Evolutionary conservation across 2,329 filamentous ascomycete genomes (phyloP), one percentile per base, ranked within the genome.

Genomic region (Karstenula rhodostoma): DNA sequence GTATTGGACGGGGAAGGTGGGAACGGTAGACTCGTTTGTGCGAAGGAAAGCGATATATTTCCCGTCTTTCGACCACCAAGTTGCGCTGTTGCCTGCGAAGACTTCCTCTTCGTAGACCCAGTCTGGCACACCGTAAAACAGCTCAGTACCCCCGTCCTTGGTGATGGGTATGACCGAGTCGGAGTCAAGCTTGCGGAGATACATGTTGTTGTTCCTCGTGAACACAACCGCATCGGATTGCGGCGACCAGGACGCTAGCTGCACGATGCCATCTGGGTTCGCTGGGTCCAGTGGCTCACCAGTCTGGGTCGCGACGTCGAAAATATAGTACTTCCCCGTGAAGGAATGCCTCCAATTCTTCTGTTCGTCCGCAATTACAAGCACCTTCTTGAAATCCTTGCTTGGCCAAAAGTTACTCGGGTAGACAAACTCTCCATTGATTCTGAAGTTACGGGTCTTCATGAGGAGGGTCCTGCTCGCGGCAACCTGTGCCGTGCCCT

Each of bases 21-120:
- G 94, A 0, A 99, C 95, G 25, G 87, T 85, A 0, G 93, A 93
- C 80, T 99, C 96, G 75, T 99, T 95, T 6, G 95, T 99, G 32
- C 93, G 89, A 61, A 99, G 82, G 77, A 97, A 99, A 23, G 95
- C 93, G 60, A 99, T 80, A 74, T 91, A 96, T 70, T 93, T 90
- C 54, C 94, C 95, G 75, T 96, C 92, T 37, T 89, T 86, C 35
- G 93, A 94, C 94, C 94, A 99, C 95, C 96, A 99, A 1, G 94
- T 96, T 5, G 92, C 94, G 62, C 87, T 92, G 68, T 92, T 91
- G 1, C 87, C 90, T 15, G 82, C 78, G 63, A 98, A 92, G 3
- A 96, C 92, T 76, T 96, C 93, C 70, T 90, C 88, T 73, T 96
- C 92, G 71, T 96, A 97, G 0, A 98, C 95, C 95, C 95, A 99